phyloP scores from a whole-genome alignment of 1,139 yeast genomes.

The Debaryomyces nepalensis region DNA sequence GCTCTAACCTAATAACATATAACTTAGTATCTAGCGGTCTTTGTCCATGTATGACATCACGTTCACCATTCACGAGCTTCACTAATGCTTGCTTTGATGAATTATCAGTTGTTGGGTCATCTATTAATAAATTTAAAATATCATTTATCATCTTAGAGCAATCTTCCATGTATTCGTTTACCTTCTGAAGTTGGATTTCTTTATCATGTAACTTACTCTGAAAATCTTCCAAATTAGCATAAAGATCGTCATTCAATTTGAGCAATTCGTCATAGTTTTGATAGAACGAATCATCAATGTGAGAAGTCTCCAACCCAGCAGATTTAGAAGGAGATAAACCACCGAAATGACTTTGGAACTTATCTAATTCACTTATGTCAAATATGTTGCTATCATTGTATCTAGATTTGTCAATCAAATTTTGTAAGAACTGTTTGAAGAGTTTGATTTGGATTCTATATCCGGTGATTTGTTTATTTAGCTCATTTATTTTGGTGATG shows the following conservation, averaged over 20 bases:
- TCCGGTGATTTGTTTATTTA: constrained; percentile 45
- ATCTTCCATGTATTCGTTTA: constrained; percentile 22
- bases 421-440: constrained; percentile 47
- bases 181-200: constrained; percentile 25
- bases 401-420: constrained; percentile 35
- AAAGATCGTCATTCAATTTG: constrained; percentile 44
- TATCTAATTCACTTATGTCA: constrained; percentile 30
- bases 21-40: constrained; percentile 30
- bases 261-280: constrained; percentile 42
- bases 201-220: constrained; percentile 35
- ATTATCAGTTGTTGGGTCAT: constrained; percentile 24
- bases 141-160: constrained; percentile 28
- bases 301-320: background rate
- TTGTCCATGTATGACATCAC: constrained; percentile 13
- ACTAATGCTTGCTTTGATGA: constrained; percentile 25
- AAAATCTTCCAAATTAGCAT: constrained; percentile 40
- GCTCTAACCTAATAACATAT: constrained; percentile 30
- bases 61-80: constrained; percentile 22
- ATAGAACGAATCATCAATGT: constrained; percentile 21
- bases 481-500: constrained; percentile 32
- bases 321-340: constrained; percentile 20
- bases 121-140: constrained; percentile 27
- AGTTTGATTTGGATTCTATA: constrained; percentile 49
- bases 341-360: constrained; percentile 29
- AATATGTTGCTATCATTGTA: constrained; percentile 17